Conservation (phyloP, 495 filamentous ascomycete species). For the Podospora bellae-mahoneyi region DNA sequence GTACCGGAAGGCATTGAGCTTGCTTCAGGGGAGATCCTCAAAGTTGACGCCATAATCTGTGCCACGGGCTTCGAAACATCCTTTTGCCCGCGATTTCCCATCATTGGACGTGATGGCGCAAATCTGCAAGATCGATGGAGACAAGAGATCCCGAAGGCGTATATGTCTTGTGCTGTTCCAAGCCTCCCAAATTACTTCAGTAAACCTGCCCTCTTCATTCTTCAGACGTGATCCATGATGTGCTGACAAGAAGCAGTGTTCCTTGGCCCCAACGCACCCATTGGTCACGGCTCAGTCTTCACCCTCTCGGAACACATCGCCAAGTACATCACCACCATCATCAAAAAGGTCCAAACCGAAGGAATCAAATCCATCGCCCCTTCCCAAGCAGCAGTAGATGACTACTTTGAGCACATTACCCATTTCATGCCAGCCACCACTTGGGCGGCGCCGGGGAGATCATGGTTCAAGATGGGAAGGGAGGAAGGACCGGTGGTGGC, state of each 20-base stretch:
- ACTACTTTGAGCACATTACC: conserved; percentile 45
- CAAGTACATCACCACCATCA: conserved; percentile 42
- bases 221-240: neutral
- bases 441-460: conserved; percentile 43
- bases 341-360: conserved; percentile 47
- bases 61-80: conserved; percentile 66
- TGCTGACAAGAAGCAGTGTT: conserved; percentile 36
- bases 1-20: conserved; percentile 58
- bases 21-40: conserved; percentile 51
- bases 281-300: conserved; percentile 50
- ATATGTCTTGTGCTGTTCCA: conserved; percentile 46
- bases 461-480: conserved; percentile 49
- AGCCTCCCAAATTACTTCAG: conserved; percentile 50
- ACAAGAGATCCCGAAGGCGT: conserved; percentile 38
- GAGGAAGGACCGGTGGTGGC: conserved; percentile 47
- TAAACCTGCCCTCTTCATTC: conserved; percentile 24
- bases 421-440: conserved; percentile 48
- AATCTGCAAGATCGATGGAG: conserved; percentile 45
- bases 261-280: conserved; percentile 49
- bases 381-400: conserved; percentile 41
- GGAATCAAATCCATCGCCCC: conserved; percentile 41
- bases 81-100: conserved; percentile 58
- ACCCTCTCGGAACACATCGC: conserved; percentile 47
- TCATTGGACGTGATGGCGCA: conserved; percentile 49
- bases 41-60: conserved; percentile 64